Percentiles rank a stretch among this genome's conserved stretches.
Evolutionary conservation across 805 yeast genomes (phyloP).

Genomic region (Kuraishia piskuri): DNA sequence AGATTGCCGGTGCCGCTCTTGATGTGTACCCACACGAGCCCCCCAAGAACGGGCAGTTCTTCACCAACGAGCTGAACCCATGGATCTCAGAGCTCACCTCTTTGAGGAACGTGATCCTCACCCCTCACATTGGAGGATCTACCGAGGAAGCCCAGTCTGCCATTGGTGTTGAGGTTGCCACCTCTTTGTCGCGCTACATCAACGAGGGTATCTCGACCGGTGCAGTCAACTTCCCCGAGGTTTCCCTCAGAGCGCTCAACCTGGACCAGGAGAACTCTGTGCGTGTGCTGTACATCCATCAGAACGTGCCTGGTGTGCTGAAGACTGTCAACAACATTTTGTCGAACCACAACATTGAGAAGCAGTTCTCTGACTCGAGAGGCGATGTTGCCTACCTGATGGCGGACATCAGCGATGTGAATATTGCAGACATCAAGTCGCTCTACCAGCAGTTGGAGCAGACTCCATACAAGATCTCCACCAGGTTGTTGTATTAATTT

Average conservation of each 20-base stretch:
- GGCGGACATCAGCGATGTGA: conserved; percentile 92
- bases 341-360: conserved; percentile 91
- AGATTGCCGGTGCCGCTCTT: conserved; percentile 93
- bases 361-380: conserved; percentile 95
- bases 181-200: conserved; percentile 80
- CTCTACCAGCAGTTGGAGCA: conserved; percentile 79
- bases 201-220: conserved; percentile 94
- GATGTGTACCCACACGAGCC: conserved; percentile 98
- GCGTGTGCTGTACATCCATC: conserved; percentile 92
- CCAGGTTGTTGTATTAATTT: conserved; percentile 74
- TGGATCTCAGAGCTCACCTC: conserved; percentile 81
- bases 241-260: conserved; percentile 77
- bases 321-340: conserved; percentile 94
- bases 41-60: conserved; percentile 85
- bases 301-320: conserved; percentile 97
- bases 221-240: conserved; percentile 99
- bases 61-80: conserved; percentile 61
- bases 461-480: conserved; percentile 85
- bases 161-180: conserved; percentile 91
- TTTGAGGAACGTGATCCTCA: conserved; percentile 80
- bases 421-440: conserved; percentile 70
- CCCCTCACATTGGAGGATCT: conserved; percentile 98
- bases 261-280: conserved; percentile 82
- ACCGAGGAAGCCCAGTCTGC: conserved; percentile 99
- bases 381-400: conserved; percentile 95